Conservation (phyloP, 2,329 filamentous ascomycete genomes). For the Parastagonospora nodorum region DNA sequence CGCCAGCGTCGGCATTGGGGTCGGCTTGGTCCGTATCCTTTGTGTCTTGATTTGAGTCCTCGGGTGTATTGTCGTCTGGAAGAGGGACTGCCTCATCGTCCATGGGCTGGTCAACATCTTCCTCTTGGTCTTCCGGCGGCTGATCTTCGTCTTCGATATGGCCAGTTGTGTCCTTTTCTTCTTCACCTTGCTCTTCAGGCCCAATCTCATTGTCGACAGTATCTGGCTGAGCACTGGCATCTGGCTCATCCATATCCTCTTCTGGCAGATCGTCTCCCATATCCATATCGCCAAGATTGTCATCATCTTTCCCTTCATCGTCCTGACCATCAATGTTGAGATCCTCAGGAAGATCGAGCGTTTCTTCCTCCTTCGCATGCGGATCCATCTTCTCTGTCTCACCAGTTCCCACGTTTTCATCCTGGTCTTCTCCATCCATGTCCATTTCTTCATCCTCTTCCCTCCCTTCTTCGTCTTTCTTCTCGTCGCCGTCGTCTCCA, state of each 20-base stretch:
- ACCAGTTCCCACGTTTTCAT: slow-evolving; percentile 67
- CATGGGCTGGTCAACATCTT: slow-evolving; percentile 55
- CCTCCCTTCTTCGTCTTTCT: slow-evolving; percentile 62
- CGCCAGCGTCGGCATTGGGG: slow-evolving; percentile 63
- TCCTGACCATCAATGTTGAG: slow-evolving; percentile 77
- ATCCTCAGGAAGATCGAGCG: slow-evolving; percentile 83
- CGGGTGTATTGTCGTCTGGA: slow-evolving; percentile 58
- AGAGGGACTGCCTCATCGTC: slow-evolving; percentile 44
- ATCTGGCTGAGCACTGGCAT: slow-evolving; percentile 36
- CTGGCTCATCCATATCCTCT: slow-evolving; percentile 41
- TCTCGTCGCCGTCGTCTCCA: slow-evolving; percentile 64
- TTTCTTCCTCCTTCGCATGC: slow-evolving; percentile 79
- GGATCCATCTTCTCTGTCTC: slow-evolving; percentile 71
- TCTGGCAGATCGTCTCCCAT: slow-evolving; percentile 43
- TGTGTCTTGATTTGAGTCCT: slow-evolving; percentile 52
- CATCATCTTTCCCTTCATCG: slow-evolving; percentile 62
- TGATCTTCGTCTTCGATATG: slow-evolving; percentile 47
- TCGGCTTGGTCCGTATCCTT: slow-evolving; percentile 58
- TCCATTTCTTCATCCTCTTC: slow-evolving; percentile 59
- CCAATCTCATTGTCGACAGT: slow-evolving; percentile 41
- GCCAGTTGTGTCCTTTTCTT: slow-evolving; percentile 41
- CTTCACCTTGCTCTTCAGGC: slow-evolving; percentile 39
- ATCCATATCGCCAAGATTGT: slow-evolving; percentile 42
- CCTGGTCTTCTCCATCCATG: slow-evolving; percentile 64
- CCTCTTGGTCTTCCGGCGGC: slow-evolving; percentile 52